Evolutionary conservation across 1,139 yeast species (phyloP), one percentile per base, ranked within the genome.

Genomic region (Blastobotrys raffinosifermentans): DNA sequence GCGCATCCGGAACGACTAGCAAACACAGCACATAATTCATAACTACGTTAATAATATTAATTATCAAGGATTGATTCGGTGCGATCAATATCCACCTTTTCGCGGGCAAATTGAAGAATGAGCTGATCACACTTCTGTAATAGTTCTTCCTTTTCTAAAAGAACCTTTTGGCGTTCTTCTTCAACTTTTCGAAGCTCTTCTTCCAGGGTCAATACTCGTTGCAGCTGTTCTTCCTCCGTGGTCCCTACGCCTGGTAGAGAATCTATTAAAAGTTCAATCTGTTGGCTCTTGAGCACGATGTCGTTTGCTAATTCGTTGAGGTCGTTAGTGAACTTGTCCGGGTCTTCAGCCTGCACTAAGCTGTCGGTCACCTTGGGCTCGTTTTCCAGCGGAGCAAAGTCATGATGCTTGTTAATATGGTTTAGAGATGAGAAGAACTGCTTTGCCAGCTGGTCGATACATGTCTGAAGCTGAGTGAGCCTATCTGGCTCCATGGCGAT

Each of bases 171-270:
- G 44, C 87, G 72, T 38, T 75, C 74, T 17, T 62, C 56, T 51
- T 89, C 94, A 1, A 80, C 78, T 4, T 65, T 64, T 17, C 71
- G 69, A 39, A 91, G 64, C 48, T 84, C 85, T 29, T 58, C 57
- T 41, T 86, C 81, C 35, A 91, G 64, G n/a, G 67, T 67, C 34
- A 70, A 71, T 14, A 91, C 83, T 46, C 73, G 69, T 25, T 64
- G 64, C 55, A 87, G 57, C 60, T 91, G 98, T 37, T 75, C 79
- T 30, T 71, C 73, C 20, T 85, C 85, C 2, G 89, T 77, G 1
- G 83, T 87, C 10, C 94, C 96, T 2, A 87, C 84, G 3, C 97
- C 98, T 0, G 99, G 98, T 33, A 91, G 65, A 2, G 94, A 77
- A 55, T 85, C 94, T 21, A 91, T 87, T 27, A 91, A 72, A 60